Evolutionary conservation across 2,329 filamentous ascomycete species (phyloP).

Genomic region (Monilinia fructicola): DNA sequence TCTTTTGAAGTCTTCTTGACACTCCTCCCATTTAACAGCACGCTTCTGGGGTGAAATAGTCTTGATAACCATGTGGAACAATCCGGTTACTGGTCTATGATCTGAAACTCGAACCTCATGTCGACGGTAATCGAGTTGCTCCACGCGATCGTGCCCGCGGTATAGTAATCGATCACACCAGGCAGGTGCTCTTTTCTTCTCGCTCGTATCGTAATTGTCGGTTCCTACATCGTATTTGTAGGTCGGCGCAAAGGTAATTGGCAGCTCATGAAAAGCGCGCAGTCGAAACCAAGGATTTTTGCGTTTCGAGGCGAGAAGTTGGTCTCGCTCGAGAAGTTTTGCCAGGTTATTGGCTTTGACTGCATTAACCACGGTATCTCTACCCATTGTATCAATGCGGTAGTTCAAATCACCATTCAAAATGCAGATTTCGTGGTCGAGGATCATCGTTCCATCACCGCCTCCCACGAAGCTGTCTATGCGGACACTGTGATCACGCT

Average conservation of each 20-base stretch:
- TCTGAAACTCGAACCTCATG: slow-evolving; percentile 92
- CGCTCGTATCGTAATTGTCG: slow-evolving; percentile 88
- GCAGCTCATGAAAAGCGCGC: slow-evolving; percentile 84
- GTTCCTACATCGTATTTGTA: slow-evolving; percentile 99
- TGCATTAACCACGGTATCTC: slow-evolving; percentile 85
- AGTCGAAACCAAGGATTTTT: slow-evolving; percentile 89
- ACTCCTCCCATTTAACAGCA: slow-evolving; percentile 66
- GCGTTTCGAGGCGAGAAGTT: slow-evolving; percentile 82
- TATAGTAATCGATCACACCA: slow-evolving; percentile 97
- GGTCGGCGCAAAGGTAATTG: slow-evolving; percentile 89
- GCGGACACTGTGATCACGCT: slow-evolving; percentile 65
- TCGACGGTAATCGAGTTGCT: slow-evolving; percentile 82
- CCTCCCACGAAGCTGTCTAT: slow-evolving; percentile 82
- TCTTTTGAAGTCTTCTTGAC: slow-evolving; percentile 71
- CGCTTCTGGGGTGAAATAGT: slow-evolving; percentile 69
- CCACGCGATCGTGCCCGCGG: slow-evolving; percentile 74
- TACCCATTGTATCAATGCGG: slow-evolving; percentile 94
- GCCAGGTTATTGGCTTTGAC: slow-evolving; percentile 76
- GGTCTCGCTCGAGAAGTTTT: slow-evolving; percentile 90
- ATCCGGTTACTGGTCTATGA: slow-evolving; percentile 86
- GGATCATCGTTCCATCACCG: slow-evolving; percentile 91
- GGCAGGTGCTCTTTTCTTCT: slow-evolving; percentile 90
- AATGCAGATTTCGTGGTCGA: slow-evolving; percentile 97
- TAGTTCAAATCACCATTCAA: slow-evolving; percentile 97
- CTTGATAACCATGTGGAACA: slow-evolving; percentile 82